Base-by-base conservation (phyloP, 148 eudicot species). In the Simmondsia chinensis region DNA sequence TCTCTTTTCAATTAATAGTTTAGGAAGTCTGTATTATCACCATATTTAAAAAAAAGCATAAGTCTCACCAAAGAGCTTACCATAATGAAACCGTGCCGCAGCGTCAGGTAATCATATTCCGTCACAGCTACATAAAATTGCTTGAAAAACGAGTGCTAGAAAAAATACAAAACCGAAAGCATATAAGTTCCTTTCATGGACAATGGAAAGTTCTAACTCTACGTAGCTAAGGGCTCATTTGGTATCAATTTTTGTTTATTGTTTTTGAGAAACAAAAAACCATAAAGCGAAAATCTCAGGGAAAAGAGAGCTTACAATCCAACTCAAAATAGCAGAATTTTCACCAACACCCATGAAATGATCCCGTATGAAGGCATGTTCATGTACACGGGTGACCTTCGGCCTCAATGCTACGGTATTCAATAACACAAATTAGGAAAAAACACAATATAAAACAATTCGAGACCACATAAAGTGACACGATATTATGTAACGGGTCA, bases 81-180 rank as follows among this genome's bases (percentile, higher is more conserved):
- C 80, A 35, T 76, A 17, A 91, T 82, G 63, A 89, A 89, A 45
- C 95, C 95, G 42, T 66, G 53, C 43, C 97, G 66, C 52, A 89
- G 67, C 19, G 95, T 63, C 48, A 61, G 2, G 50, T 89, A 89
- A 48, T 89, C 97, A 47, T 85, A 59, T 56, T 66, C 79, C 40
- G 85, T 81, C 22, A 89, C 95, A 3, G 97, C 81, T 31, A 66
- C 94, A 74, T 85, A 82, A 55, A 89, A 89, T 70, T 89, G 97
- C 72, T 89, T 89, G 43, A 64, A 38, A 46, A 89, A 89, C 14
- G 85, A 69, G 59, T 68, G 62, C 96, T 87, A 85, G 46, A 38
- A 66, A 53, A n/a, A n/a, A n/a, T n/a, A n/a, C 19, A 61, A 19
- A 23, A 52, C 20, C 53, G 16, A 45, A 30, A 9, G 6, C n/a